These are phyloP conservation scores for Cicer bijugum DNA, from an alignment of 306 rosid genomes.

Conservation along the genomic window DNA sequence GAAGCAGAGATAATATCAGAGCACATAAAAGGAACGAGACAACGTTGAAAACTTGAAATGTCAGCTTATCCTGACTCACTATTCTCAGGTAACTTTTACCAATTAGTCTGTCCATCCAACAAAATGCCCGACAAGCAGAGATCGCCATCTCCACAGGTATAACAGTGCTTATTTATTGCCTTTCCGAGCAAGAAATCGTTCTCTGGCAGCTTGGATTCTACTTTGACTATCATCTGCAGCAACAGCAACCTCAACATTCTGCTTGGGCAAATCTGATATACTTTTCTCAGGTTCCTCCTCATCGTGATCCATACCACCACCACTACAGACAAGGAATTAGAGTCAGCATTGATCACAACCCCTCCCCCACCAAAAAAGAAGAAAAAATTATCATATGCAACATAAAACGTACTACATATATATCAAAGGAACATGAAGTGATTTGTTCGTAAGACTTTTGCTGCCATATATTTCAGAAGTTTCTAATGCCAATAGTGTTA, in stretches of 20 bases:
- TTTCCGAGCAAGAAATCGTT: constrained; percentile 84
- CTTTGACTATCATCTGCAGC: constrained; percentile 59
- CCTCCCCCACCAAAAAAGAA: not conserved
- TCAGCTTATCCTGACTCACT: constrained; percentile 19
- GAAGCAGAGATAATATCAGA: constrained; percentile 25
- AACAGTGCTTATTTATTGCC: constrained; percentile 59
- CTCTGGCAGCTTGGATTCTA: constrained; percentile 84
- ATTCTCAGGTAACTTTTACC: constrained; percentile 26
- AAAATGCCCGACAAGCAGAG: constrained; percentile 33
- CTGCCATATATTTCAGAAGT: not conserved
- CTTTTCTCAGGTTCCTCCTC: constrained; percentile 57
- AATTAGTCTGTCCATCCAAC: constrained; percentile 13
- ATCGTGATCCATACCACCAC: constrained; percentile 64
- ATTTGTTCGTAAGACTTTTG: not conserved
- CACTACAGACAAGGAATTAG: constrained; percentile 54
- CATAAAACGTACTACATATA: not conserved
- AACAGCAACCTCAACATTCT: constrained; percentile 46
- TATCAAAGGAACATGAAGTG: not conserved
- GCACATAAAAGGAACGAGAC: constrained; percentile 34
- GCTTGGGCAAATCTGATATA: constrained; percentile 58
- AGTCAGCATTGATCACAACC: constrained; percentile 39
- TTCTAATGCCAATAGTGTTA: constrained; percentile 40
- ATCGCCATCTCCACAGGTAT: constrained; percentile 34
- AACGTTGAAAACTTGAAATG: constrained; percentile 19
- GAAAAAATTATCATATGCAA: constrained; percentile 3